Conservation (phyloP, 2,329 filamentous ascomycete species). For the Neonectria punicea region DNA sequence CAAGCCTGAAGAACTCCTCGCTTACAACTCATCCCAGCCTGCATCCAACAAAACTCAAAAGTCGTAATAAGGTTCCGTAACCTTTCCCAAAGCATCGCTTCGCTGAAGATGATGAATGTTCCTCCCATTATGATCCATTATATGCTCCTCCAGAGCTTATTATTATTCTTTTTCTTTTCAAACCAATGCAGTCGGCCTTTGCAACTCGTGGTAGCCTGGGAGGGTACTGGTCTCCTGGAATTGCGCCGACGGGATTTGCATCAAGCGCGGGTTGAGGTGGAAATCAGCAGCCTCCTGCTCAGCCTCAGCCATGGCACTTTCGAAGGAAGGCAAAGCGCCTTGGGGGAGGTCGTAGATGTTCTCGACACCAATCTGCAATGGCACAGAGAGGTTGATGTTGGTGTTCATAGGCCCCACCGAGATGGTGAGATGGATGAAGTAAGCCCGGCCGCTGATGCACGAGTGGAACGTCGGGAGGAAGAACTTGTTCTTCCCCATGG, state of each 20-base stretch:
- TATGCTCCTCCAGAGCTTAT: constrained; percentile 10
- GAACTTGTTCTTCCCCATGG: constrained; percentile 58
- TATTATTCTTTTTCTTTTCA: constrained; percentile 20
- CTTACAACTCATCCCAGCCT: constrained; percentile 32
- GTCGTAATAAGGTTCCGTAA: constrained; percentile 30
- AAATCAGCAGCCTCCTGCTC: constrained; percentile 58
- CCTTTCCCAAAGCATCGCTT: constrained; percentile 30
- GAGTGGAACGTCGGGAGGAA: constrained; percentile 69
- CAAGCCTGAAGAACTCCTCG: constrained; percentile 39
- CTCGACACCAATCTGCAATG: constrained; percentile 63
- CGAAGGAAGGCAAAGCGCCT: constrained; percentile 59
- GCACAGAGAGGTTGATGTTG: constrained; percentile 57
- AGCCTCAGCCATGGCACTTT: constrained; percentile 54
- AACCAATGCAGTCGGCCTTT: constrained; percentile 40
- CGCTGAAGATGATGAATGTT: constrained; percentile 21
- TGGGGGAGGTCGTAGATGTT: constrained; percentile 44
- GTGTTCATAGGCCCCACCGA: constrained; percentile 55
- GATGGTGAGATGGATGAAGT: constrained; percentile 61
- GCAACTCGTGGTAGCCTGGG: constrained; percentile 52
- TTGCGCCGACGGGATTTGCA: constrained; percentile 48
- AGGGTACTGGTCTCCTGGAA: constrained; percentile 49
- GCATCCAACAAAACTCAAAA: constrained; percentile 19
- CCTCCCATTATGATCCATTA: constrained; percentile 38
- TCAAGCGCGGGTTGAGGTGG: constrained; percentile 54
- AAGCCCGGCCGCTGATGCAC: constrained; percentile 66